A percentile compares a stretch with the other conserved stretches of the same genome.
Conservation (phyloP, 805 yeast species). For the Metschnikowia santaceciliae region DNA sequence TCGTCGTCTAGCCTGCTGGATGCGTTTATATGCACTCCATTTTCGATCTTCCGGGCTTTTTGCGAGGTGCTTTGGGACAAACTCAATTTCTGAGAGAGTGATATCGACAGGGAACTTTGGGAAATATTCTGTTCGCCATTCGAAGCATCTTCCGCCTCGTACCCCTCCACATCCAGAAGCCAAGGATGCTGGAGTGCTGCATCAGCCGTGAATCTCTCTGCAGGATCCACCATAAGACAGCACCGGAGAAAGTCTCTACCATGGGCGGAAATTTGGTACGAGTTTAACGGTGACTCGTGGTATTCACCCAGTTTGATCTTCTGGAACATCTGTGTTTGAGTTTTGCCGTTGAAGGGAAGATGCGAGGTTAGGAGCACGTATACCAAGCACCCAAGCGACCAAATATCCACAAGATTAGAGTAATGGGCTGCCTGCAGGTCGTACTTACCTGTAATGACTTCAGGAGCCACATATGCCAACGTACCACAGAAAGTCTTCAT, state of each 20-base stretch:
- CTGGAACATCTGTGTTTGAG: slow-evolving; percentile 79
- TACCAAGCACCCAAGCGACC: slow-evolving; percentile 95
- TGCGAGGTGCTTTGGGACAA: slow-evolving; percentile 70
- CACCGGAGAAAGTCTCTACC: slow-evolving; percentile 71
- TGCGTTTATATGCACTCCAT: slow-evolving; percentile 32
- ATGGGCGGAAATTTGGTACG: slow-evolving; percentile 58
- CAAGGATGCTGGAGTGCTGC: slow-evolving; percentile 80
- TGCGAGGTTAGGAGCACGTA: slow-evolving; percentile 91
- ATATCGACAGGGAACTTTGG: slow-evolving; percentile 12
- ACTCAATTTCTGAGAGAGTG: slow-evolving; percentile 37
- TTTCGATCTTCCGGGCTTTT: slow-evolving; percentile 46
- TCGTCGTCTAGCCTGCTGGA: slow-evolving; percentile 41
- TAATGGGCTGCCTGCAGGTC: slow-evolving; percentile 44
- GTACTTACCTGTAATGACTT: slow-evolving; percentile 61
- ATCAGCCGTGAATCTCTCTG: slow-evolving; percentile 64
- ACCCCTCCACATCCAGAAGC: slow-evolving; percentile 45
- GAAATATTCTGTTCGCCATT: neutral
- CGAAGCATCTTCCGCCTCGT: slow-evolving; percentile 12
- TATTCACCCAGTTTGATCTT: slow-evolving; percentile 76
- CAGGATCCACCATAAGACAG: slow-evolving; percentile 74
- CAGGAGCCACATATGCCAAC: slow-evolving; percentile 95
- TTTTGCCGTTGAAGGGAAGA: slow-evolving; percentile 89
- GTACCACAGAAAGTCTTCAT: slow-evolving; percentile 98
- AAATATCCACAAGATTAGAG: slow-evolving; percentile 89
- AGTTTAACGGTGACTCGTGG: slow-evolving; percentile 69